These are phyloP conservation scores for Penicillium occitanis DNA, from an alignment of 2,329 filamentous ascomycete species.

Conservation along the genomic window DNA sequence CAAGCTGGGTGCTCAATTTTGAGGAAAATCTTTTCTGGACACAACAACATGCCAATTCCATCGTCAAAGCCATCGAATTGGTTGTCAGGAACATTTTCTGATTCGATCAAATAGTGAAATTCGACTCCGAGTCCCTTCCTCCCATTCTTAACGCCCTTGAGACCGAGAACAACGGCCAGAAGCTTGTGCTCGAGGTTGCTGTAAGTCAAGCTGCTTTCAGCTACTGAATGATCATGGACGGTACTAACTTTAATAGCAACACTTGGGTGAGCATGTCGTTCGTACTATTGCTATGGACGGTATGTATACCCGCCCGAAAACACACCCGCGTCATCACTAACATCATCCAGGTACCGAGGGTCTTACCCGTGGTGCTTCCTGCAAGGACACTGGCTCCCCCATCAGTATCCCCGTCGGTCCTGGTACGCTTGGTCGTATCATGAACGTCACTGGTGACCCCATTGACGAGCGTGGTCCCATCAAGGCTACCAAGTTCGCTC, in stretches of 20 bases:
- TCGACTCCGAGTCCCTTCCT: constrained; percentile 89
- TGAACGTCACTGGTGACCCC: constrained; percentile 99
- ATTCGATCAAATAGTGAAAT: constrained; percentile 73
- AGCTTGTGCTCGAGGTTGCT: constrained; percentile 93
- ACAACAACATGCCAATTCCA: constrained; percentile 33
- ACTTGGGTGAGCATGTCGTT: constrained; percentile 98
- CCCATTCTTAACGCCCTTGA: constrained; percentile 96
- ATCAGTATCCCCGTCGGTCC: constrained; percentile 96
- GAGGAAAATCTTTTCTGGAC: constrained; percentile 44
- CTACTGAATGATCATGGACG: not conserved
- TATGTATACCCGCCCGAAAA: constrained; percentile 50
- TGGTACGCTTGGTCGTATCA: constrained; percentile 95
- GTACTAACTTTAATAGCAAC: constrained; percentile 66
- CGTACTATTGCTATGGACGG: constrained; percentile 99
- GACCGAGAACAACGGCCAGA: constrained; percentile 87
- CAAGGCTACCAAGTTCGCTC: constrained; percentile 81
- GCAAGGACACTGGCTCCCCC: constrained; percentile 84
- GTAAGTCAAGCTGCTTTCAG: constrained; percentile 58
- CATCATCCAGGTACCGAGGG: constrained; percentile 81
- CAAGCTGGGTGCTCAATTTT: constrained; percentile 18
- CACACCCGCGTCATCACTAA: not conserved
- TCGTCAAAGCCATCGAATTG: constrained; percentile 26
- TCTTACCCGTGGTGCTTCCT: constrained; percentile 89
- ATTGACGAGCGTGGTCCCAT: constrained; percentile 99
- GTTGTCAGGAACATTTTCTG: not conserved